phyloP scores from a whole-genome alignment of 495 filamentous ascomycete species.

The Chaetomium fimeti region DNA sequence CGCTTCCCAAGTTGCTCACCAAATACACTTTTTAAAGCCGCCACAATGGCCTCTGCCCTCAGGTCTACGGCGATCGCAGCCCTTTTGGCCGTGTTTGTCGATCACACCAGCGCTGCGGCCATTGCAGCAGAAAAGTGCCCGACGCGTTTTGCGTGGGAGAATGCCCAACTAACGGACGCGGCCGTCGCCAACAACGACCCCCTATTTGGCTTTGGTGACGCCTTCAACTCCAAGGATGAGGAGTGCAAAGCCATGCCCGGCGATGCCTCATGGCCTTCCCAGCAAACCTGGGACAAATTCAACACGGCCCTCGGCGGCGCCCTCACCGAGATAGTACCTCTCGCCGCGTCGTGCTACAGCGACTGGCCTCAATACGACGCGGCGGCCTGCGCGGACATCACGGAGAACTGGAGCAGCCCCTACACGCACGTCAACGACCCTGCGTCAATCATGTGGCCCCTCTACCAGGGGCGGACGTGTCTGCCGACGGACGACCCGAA shows the following conservation, averaged over 20 bases:
- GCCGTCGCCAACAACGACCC: constrained; percentile 14
- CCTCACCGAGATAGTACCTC: constrained; percentile 56
- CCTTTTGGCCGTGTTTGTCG: constrained; percentile 5
- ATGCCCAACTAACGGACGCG: constrained; percentile 21
- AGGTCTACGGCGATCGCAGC: constrained; percentile 12
- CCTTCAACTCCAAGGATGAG: not conserved
- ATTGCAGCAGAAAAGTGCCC: constrained; percentile 9
- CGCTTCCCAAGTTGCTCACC: not conserved
- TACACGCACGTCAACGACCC: constrained; percentile 42
- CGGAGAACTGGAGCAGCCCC: constrained; percentile 34
- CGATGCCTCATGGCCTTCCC: constrained; percentile 44
- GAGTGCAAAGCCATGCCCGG: constrained; percentile 56
- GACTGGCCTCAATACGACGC: constrained; percentile 49
- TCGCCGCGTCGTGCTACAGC: constrained; percentile 56
- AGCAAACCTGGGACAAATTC: constrained; percentile 45
- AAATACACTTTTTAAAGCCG: not conserved
- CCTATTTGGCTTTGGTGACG: constrained; percentile 20
- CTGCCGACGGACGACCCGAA: constrained; percentile 50
- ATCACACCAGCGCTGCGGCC: constrained; percentile 5
- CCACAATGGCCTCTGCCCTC: not conserved
- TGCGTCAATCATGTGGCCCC: constrained; percentile 51
- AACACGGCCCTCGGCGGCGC: constrained; percentile 50
- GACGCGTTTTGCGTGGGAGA: constrained; percentile 25
- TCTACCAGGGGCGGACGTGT: constrained; percentile 49
- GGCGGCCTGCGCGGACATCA: constrained; percentile 42